A percentile compares a stretch with the other conserved stretches of the same genome.
phyloP scores from a whole-genome alignment of 371 early-diverging fungal species.

The Circinella minor region DNA sequence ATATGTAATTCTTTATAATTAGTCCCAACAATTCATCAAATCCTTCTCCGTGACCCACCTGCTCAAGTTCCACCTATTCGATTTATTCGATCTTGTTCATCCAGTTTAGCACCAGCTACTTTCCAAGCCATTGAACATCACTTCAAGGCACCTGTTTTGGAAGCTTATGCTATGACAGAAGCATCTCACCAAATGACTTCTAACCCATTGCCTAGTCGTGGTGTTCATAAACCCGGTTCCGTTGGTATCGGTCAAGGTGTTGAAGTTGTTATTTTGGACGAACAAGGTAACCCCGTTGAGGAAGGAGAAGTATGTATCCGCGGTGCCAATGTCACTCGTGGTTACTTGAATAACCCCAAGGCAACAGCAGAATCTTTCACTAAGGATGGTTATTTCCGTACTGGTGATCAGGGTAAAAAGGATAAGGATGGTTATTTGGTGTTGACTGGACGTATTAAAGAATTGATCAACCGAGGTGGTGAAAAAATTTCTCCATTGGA shows the following conservation, averaged over 20 bases:
- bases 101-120: constrained; percentile 80
- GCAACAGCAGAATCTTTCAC: constrained; percentile 78
- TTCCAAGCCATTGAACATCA: constrained; percentile 70
- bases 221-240: constrained; percentile 77
- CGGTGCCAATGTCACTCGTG: constrained; percentile 79
- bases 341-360: constrained; percentile 80
- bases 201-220: constrained; percentile 78
- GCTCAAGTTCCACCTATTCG: constrained; percentile 60
- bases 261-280: constrained; percentile 75
- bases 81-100: constrained; percentile 88
- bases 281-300: constrained; percentile 56
- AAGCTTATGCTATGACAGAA: constrained; percentile 95
- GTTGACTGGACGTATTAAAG: constrained; percentile 83
- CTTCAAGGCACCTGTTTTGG: constrained; percentile 82
- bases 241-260: constrained; percentile 87
- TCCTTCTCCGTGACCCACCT: constrained; percentile 66
- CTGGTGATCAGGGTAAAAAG: constrained; percentile 82
- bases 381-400: constrained; percentile 73
- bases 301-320: constrained; percentile 87
- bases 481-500: constrained; percentile 86
- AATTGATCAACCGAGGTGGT: constrained; percentile 82
- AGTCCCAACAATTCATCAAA: constrained; percentile 92
- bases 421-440: constrained; percentile 74
- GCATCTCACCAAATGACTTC: constrained; percentile 91
- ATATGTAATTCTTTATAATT: neutral